phyloP scores from a whole-genome alignment of 1,284 basidiomycete genomes.

The Sanghuangporus weigelae region DNA sequence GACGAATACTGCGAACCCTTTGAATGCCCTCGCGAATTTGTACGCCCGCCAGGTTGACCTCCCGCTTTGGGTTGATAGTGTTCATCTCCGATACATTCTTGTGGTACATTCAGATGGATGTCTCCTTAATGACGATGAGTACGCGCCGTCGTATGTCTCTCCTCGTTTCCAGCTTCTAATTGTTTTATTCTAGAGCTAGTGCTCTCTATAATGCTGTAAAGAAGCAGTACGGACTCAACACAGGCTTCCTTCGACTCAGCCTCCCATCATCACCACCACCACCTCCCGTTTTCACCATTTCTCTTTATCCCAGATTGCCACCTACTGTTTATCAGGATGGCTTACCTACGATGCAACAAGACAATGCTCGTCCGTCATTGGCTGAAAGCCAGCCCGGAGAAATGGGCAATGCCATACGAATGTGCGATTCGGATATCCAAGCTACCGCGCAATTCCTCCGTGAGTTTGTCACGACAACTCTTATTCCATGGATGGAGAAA shows the following conservation, averaged over 20 bases:
- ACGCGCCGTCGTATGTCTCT: constrained; percentile 23
- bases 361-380: constrained; percentile 5
- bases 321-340: constrained; percentile 29
- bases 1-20: constrained; percentile 67
- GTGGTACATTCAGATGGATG: constrained; percentile 71
- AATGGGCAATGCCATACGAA: constrained; percentile 39
- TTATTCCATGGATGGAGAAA: constrained; percentile 96
- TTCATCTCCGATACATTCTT: constrained; percentile 62
- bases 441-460: constrained; percentile 79
- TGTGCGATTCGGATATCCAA: constrained; percentile 77
- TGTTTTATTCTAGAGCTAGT: constrained; percentile 44
- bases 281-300: constrained; percentile 58
- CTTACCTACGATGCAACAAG: not conserved
- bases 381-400: constrained; percentile 16
- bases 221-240: constrained; percentile 75
- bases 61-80: constrained; percentile 72
- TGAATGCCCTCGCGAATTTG: constrained; percentile 67
- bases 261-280: constrained; percentile 46
- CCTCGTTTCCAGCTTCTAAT: not conserved
- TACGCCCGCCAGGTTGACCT: constrained; percentile 60
- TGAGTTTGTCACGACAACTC: constrained; percentile 86
- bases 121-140: constrained; percentile 73
- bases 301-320: constrained; percentile 61
- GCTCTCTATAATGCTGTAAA: constrained; percentile 78
- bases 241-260: constrained; percentile 57